Evolutionary conservation across 1,284 basidiomycete species (phyloP).

Genomic region (Leccinum fuscescens): DNA sequence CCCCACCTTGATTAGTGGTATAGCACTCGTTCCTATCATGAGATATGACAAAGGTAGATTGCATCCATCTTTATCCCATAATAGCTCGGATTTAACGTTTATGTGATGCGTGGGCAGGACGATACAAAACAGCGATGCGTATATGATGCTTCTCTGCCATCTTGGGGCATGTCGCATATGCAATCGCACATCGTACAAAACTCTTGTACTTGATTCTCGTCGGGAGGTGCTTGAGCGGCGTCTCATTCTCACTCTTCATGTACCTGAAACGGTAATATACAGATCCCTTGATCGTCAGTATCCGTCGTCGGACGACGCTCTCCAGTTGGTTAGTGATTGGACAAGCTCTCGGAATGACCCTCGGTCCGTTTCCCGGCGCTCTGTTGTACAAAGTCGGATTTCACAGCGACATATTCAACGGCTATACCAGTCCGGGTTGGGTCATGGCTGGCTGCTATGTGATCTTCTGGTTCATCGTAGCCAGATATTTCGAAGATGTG

Average conservation of each 20-base stretch:
- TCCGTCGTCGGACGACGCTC: constrained; percentile 61
- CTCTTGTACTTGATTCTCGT: constrained; percentile 50
- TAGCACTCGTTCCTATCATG: constrained; percentile 58
- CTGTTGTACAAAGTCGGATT: constrained; percentile 60
- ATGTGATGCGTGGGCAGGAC: constrained; percentile 38
- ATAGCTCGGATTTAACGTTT: not conserved
- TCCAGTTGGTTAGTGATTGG: constrained; percentile 64
- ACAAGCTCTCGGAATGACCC: constrained; percentile 61
- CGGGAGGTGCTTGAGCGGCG: constrained; percentile 44
- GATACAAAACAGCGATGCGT: constrained; percentile 48
- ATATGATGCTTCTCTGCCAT: constrained; percentile 42
- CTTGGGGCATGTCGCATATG: constrained; percentile 45
- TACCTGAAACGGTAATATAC: constrained; percentile 63
- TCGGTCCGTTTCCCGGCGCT: constrained; percentile 69
- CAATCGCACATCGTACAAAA: constrained; percentile 43
- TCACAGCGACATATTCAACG: constrained; percentile 50
- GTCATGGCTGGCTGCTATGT: constrained; percentile 56
- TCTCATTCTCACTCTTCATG: constrained; percentile 48
- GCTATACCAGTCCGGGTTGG: constrained; percentile 69
- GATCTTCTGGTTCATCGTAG: constrained; percentile 48
- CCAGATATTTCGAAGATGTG: constrained; percentile 55
- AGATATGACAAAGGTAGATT: constrained; percentile 52
- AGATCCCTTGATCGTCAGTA: constrained; percentile 64
- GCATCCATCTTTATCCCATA: not conserved
- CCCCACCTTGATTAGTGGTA: constrained; percentile 36